Evolutionary conservation across 164 flowering plant genomes (phyloP), one percentile per base, ranked within the genome.

Genomic region (Umbilicus rupestris): DNA sequence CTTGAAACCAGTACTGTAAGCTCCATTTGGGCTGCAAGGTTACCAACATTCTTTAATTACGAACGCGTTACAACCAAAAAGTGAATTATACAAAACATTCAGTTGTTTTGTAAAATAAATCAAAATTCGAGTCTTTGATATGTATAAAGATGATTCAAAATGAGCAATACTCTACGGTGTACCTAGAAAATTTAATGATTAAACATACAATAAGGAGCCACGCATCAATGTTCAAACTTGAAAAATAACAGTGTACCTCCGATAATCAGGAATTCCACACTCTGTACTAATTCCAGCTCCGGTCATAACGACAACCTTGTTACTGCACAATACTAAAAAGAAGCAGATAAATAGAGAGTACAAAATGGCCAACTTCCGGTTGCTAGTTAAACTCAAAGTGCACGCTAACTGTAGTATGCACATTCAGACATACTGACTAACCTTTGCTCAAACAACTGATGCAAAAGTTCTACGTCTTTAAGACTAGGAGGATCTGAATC

Each of bases 201-300:
- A 65, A 5, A 35, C 15, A 49, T 49, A 42, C 20, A 19, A 9
- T 2, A 11, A 63, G 41, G 26, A 30, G 45, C 20, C 52, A 37
- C 20, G 33, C 41, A 19, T 35, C n/a, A 29, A 31, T 20, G 29
- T 14, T 2, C 57, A 24, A 67, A 59, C 30, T 55, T 9, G 14
- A 46, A 26, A n/a, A 66, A 46, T 19, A 52, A 50, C 46, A 65
- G 16, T 62, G 26, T 59, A 90, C 96, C 98, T 94, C 85, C 97
- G 80, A 67, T 94, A 94, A 73, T 94, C 97, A 77, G 97, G 99
- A 77, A 94, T 94, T 47, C 99, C 99, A 73, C 87, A 71, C 70
- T 94, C 99, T 20, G 97, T 89, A 75, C 99, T 94, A 49, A 90
- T 83, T 73, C 97, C 97, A 64, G 99, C 99, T 71, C 99, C 97